phyloP scores from a whole-genome alignment of 2,329 filamentous ascomycete species.

The Claviceps pusilla region DNA sequence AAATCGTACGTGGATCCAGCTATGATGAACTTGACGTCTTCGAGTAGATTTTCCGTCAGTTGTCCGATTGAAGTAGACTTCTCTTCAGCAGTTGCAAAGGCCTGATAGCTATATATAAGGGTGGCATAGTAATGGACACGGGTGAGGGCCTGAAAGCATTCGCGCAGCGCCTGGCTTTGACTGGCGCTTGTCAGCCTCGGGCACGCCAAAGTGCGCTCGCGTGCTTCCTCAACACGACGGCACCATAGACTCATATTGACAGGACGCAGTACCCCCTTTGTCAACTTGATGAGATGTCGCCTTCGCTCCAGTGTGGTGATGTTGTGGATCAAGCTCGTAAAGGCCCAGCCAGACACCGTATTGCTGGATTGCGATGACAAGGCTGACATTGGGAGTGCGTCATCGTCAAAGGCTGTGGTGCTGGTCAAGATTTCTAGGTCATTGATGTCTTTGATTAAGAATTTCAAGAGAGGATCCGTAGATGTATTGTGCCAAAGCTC shows the following conservation, averaged over 20 bases:
- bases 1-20: slow-evolving; percentile 3
- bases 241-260: slow-evolving; percentile 4
- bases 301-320: slow-evolving; percentile 3
- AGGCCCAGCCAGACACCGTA: slow-evolving; percentile 4
- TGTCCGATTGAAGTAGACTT: background rate
- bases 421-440: slow-evolving; percentile 5
- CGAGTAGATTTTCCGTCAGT: background rate
- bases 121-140: slow-evolving; percentile 9
- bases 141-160: slow-evolving; percentile 7
- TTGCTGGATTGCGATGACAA: background rate
- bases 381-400: background rate
- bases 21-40: slow-evolving; percentile 2
- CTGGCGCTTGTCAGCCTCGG: slow-evolving; percentile 5
- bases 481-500: background rate
- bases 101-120: slow-evolving; percentile 10
- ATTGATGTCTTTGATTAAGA: slow-evolving; percentile 4
- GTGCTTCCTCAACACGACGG: background rate
- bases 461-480: slow-evolving; percentile 2
- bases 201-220: slow-evolving; percentile 1
- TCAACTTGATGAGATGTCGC: background rate
- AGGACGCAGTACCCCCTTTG: background rate
- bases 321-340: slow-evolving; percentile 3
- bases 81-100: slow-evolving; percentile 4
- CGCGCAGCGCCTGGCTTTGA: slow-evolving; percentile 1
- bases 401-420: slow-evolving; percentile 3